Evolutionary conservation across 768 basidiomycete genomes (phyloP).

Genomic region (Lyophyllum shimeji): DNA sequence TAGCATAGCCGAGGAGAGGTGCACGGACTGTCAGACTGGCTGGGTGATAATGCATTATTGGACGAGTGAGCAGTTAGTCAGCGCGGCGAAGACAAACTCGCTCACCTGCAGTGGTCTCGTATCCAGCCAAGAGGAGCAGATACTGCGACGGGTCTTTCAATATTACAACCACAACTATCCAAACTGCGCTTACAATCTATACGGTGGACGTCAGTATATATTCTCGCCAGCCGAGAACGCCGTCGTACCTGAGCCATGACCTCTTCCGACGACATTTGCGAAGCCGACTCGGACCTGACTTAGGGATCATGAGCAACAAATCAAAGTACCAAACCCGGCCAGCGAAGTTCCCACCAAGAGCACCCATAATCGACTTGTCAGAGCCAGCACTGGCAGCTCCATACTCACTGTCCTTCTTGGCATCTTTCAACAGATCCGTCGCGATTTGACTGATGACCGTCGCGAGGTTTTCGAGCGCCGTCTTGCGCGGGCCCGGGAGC

Average conservation of each 20-base stretch:
- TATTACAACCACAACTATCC: neutral
- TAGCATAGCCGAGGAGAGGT: neutral
- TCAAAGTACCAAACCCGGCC: neutral
- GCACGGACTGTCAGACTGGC: neutral
- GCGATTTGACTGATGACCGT: constrained; percentile 22
- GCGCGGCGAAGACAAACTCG: too few species aligned
- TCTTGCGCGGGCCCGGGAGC: neutral
- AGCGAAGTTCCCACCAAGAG: constrained; percentile 16
- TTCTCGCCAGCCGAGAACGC: neutral
- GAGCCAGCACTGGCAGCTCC: neutral
- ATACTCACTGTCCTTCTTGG: constrained; percentile 17
- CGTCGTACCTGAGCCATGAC: neutral
- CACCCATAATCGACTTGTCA: constrained; percentile 24
- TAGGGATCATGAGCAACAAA: neutral
- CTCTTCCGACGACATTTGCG: neutral
- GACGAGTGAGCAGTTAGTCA: too few species aligned
- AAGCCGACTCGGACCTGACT: neutral
- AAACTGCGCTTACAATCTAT: neutral
- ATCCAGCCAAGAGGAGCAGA: constrained; percentile 20
- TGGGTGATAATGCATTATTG: neutral
- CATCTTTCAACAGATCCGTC: constrained; percentile 24
- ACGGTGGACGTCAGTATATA: too few species aligned
- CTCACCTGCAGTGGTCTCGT: constrained; percentile 22
- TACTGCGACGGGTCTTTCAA: constrained; percentile 9
- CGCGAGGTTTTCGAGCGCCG: neutral